phyloP scores from a whole-genome alignment of 2,329 filamentous ascomycete genomes.

The Calonectria pseudoreteaudii region DNA sequence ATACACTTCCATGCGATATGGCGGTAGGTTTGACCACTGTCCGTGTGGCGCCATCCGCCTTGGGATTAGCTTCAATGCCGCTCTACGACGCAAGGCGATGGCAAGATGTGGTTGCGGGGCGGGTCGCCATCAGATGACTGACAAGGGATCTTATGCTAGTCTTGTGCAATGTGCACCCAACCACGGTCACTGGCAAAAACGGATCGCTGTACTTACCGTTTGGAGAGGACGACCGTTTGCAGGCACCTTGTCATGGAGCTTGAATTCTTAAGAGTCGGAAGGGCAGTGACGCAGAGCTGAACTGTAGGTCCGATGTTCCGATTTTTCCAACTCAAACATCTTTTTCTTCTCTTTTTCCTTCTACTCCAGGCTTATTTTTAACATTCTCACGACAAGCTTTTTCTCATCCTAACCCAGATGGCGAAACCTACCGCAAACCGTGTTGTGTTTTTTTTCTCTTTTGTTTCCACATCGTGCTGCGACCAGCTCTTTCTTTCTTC shows the following conservation, averaged over 20 bases:
- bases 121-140: constrained; percentile 13
- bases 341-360: no score
- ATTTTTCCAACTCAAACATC: neutral
- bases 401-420: neutral
- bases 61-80: constrained; percentile 11
- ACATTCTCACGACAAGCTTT: neutral
- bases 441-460: neutral
- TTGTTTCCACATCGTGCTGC: neutral
- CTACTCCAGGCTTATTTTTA: neutral
- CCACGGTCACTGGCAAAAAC: neutral
- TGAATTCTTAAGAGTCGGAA: neutral
- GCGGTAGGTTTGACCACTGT: constrained; percentile 12
- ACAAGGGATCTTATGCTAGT: neutral
- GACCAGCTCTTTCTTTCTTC: neutral
- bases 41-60: constrained; percentile 10
- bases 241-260: neutral
- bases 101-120: neutral
- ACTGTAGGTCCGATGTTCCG: no score
- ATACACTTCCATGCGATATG: constrained; percentile 6
- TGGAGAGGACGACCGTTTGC: neutral
- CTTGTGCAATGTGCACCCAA: constrained; percentile 2
- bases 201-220: neutral
- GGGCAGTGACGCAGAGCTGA: neutral
- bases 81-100: neutral
- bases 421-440: neutral